phyloP scores from a whole-genome alignment of 2,329 filamentous ascomycete genomes.

The Colletotrichum musae region DNA sequence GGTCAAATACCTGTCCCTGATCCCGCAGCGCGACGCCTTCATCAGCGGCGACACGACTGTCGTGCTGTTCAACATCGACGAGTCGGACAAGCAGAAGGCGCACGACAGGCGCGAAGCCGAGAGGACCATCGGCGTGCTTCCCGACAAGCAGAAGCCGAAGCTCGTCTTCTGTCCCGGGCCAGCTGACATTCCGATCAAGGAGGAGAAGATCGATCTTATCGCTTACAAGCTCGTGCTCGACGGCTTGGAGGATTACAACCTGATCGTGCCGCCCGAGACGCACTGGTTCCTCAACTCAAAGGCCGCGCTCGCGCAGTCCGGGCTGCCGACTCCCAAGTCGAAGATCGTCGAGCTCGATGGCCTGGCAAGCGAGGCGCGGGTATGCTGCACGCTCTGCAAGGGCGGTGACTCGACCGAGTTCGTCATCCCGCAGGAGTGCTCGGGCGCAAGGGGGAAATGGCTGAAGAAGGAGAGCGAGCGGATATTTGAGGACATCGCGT shows the following conservation, averaged over 20 bases:
- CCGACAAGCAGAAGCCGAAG: constrained; percentile 47
- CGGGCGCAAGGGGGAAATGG: constrained; percentile 48
- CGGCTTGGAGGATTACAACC: constrained; percentile 47
- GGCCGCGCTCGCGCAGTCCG: constrained; percentile 51
- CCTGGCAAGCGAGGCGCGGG: constrained; percentile 32
- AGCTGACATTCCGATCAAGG: constrained; percentile 44
- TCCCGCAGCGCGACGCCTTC: constrained; percentile 55
- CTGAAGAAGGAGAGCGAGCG: constrained; percentile 45
- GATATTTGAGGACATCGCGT: constrained; percentile 45
- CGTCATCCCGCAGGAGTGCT: constrained; percentile 47
- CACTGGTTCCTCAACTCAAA: constrained; percentile 56
- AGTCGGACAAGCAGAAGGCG: constrained; percentile 41
- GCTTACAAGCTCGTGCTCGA: constrained; percentile 50
- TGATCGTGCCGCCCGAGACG: constrained; percentile 48
- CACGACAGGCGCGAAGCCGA: constrained; percentile 50
- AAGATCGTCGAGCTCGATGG: constrained; percentile 47
- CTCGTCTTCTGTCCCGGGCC: constrained; percentile 52
- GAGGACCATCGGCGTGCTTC: constrained; percentile 49
- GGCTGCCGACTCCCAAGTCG: constrained; percentile 50
- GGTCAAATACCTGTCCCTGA: constrained; percentile 53
- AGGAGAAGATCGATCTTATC: constrained; percentile 48
- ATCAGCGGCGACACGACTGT: constrained; percentile 46
- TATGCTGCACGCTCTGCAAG: constrained; percentile 47
- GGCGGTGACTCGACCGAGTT: constrained; percentile 32
- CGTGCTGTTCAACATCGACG: constrained; percentile 50